Evolutionary conservation across 192 early-diverging fungal genomes (phyloP), one percentile per base, ranked within the genome.

Genomic region (Linnemannia elongata): DNA sequence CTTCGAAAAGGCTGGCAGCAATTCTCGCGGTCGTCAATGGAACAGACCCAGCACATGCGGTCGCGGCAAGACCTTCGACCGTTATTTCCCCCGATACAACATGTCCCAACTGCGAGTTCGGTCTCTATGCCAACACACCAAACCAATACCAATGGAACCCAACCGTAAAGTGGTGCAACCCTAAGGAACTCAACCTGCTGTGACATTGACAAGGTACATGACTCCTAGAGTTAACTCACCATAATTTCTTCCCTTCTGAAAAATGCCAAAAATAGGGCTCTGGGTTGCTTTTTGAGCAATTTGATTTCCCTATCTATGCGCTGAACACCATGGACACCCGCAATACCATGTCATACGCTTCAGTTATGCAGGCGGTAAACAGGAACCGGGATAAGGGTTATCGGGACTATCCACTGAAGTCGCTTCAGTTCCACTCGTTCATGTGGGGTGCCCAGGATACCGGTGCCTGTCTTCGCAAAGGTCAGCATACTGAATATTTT

Each of bases 361-460:
- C 76, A 17, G 89, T 93, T 22, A 79, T 93, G 35, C 72, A 81
- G 24, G 88, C 91, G 42, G 85, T 84, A 73, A 88, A 49, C 36
- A 72, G 75, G 54, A 74, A 79, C 60, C n/a, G 74, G 74, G 36
- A 70, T 24, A 79, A 81, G 35, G 66, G 81, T 1, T 96, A 95
- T 77, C 72, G n/a, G 27, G 72, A 80, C 5, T 96, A 93, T 78
- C 96, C 95, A 9, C 80, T 96, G 9, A 93, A 94, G 89, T 84
- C 94, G 0, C 89, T 96, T 44, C 90, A 97, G 82, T 94, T 97
- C 73, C 85, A 94, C 60, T 89, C 91, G 30, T 90, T 93, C 66
- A 96, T 96, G 95, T 94, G 87, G 78, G 94, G 91, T 3, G 93
- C 94, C n/a, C 74, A 89, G 39, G 88, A 97, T 89, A 76, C 94